Evolutionary conservation across 2,329 filamentous ascomycete genomes (phyloP).

Genomic region (Hypoxylon sp.): DNA sequence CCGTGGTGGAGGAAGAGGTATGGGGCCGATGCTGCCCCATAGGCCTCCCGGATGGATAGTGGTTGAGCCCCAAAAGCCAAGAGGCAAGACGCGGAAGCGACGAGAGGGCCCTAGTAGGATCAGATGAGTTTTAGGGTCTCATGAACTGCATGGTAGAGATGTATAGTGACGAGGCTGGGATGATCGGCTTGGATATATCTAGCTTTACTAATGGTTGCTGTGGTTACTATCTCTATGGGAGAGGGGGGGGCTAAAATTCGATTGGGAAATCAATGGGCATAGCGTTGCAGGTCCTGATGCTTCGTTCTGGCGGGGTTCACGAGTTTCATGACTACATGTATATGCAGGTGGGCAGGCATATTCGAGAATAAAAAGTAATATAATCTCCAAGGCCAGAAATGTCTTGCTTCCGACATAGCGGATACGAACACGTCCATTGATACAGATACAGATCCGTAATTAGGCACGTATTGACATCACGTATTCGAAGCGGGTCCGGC

Average conservation of each 20-base stretch:
- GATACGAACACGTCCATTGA: background rate
- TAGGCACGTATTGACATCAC: background rate
- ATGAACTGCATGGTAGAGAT: background rate
- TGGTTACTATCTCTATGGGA: background rate
- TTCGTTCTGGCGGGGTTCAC: background rate
- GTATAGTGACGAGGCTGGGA: background rate
- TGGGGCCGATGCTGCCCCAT: constrained; percentile 4
- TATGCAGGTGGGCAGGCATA: background rate
- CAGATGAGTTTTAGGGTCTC: background rate
- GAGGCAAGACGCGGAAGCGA: constrained; percentile 47
- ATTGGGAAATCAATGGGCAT: background rate
- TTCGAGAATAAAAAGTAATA: background rate
- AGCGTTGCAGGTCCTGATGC: background rate
- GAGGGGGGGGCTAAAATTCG: background rate
- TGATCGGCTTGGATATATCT: background rate
- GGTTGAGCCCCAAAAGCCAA: constrained; percentile 28
- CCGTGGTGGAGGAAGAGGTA: constrained; percentile 29
- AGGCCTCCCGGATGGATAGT: constrained; percentile 12
- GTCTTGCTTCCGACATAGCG: background rate
- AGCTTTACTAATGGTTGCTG: background rate
- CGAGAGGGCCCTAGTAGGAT: constrained; percentile 32
- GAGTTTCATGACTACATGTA: background rate
- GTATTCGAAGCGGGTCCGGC: constrained; percentile 14
- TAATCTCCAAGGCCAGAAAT: background rate
- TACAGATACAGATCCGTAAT: background rate